Conservation (phyloP, 345 rosid genomes). For the Viola odorata region DNA sequence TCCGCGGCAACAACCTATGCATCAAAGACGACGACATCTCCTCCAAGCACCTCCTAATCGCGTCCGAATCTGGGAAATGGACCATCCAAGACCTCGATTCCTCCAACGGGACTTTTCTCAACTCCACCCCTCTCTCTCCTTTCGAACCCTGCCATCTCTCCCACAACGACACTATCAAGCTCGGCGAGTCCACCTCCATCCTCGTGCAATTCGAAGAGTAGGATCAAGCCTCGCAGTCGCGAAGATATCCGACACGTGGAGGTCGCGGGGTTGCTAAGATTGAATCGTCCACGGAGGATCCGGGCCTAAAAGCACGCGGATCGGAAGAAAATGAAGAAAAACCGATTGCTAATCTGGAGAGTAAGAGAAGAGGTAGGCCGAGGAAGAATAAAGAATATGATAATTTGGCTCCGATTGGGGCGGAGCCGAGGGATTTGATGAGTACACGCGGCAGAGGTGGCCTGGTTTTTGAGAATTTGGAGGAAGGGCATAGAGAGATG, state of each 20-base stretch:
- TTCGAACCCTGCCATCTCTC: constrained; percentile 35
- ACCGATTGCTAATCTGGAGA: constrained; percentile 7
- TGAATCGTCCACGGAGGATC: not conserved
- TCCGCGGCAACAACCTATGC: constrained; percentile 62
- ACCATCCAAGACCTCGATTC: constrained; percentile 59
- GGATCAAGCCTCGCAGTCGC: constrained; percentile 26
- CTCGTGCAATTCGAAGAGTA: constrained; percentile 28
- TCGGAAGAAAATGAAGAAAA: constrained; percentile 16
- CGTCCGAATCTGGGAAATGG: constrained; percentile 58
- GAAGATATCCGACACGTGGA: constrained; percentile 30
- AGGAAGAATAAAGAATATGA: constrained; percentile 19
- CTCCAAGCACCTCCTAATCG: constrained; percentile 65
- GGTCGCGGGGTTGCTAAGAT: not conserved
- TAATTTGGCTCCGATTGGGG: constrained; percentile 1
- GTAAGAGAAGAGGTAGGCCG: constrained; percentile 16
- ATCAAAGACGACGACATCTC: constrained; percentile 78
- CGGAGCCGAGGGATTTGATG: constrained; percentile 15
- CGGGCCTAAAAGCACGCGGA: not conserved
- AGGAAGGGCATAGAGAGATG: constrained; percentile 20
- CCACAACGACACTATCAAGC: constrained; percentile 62
- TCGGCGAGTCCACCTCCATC: constrained; percentile 66
- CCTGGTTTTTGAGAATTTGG: constrained; percentile 10
- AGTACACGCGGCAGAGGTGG: constrained; percentile 17
- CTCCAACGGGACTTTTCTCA: constrained; percentile 74
- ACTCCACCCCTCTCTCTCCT: constrained; percentile 37